phyloP scores from a whole-genome alignment of 2,329 filamentous ascomycete genomes.

The Ceratocystis huliohia region DNA sequence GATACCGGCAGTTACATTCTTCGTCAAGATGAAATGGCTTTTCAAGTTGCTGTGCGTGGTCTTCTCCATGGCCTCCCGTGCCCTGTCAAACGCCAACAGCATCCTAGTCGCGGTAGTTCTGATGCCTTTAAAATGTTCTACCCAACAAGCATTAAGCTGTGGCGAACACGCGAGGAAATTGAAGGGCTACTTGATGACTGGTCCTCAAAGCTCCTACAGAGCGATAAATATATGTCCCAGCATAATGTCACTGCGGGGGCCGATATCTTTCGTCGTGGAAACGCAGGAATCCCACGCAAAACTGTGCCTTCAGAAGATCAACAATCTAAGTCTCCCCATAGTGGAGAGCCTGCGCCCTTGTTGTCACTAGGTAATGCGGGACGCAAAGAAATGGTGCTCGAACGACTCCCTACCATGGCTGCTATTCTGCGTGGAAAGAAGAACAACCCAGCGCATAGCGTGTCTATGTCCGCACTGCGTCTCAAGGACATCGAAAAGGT shows the following conservation, averaged over 20 bases:
- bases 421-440: constrained; percentile 43
- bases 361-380: constrained; percentile 53
- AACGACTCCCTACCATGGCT: constrained; percentile 75
- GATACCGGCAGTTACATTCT: constrained; percentile 58
- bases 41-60: constrained; percentile 79
- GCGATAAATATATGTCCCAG: constrained; percentile 32
- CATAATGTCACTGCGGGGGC: constrained; percentile 36
- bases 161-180: constrained; percentile 72
- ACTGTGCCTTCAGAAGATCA: constrained; percentile 23
- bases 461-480: constrained; percentile 25
- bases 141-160: constrained; percentile 69
- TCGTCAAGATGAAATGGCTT: constrained; percentile 86
- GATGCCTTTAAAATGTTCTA: constrained; percentile 87
- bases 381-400: constrained; percentile 62
- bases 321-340: constrained; percentile 20
- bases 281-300: constrained; percentile 20
- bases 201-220: constrained; percentile 47
- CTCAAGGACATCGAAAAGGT: constrained; percentile 53
- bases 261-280: constrained; percentile 38
- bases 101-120: constrained; percentile 21
- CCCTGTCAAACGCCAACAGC: constrained; percentile 57
- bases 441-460: constrained; percentile 22
- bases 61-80: constrained; percentile 72
- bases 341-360: constrained; percentile 29
- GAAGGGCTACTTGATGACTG: constrained; percentile 60